Evolutionary conservation across 2,329 filamentous ascomycete species (phyloP), one percentile per base, ranked within the genome.

Genomic region (Emergomyces orientalis): DNA sequence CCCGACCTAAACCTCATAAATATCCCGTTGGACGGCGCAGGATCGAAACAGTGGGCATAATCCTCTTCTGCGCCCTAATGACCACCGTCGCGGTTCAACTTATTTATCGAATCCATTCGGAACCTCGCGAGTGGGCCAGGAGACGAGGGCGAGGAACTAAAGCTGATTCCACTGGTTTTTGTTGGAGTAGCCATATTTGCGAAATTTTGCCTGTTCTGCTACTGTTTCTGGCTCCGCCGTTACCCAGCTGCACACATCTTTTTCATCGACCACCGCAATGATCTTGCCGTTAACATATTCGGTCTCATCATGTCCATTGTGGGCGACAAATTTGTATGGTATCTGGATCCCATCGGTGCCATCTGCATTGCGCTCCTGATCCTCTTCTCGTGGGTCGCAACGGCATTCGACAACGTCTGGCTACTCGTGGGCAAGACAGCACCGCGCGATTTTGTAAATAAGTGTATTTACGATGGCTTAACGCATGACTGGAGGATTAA

Each of bases 41-140:
- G 62, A 82, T 87, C 61, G 85, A 87, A 73, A 86, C 85, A 2
- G 79, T 87, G 63, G 85, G 84, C 34, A 84, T 87, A 65, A 84
- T 88, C 67, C 80, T 87, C 55, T 87, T 87, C 72, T 86, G 84
- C 65, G 83, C 84, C 52, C 76, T 87, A 64, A 87, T 87, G 84
- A 86, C 85, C 1, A 87, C 84, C 0, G 84, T 86, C 3, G 84
- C 85, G 57, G 83, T 86, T 34, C 82, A 87, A 68, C 75, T 87
- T 34, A 80, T 85, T 85, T 57, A 74, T 86, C 62, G 82, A 86
- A 66, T 87, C 84, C 27, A 78, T 77, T n/a, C 78, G 83, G 61
- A 74, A 75, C 8, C 75, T 86, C 7, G 81, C 74, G 19, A 76
- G 67, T 5, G 81, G 82, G 2, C 68, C 73, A 2, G 71, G 71